Conservation (phyloP, 1,284 basidiomycete species). For the Termitomyces sp. region DNA sequence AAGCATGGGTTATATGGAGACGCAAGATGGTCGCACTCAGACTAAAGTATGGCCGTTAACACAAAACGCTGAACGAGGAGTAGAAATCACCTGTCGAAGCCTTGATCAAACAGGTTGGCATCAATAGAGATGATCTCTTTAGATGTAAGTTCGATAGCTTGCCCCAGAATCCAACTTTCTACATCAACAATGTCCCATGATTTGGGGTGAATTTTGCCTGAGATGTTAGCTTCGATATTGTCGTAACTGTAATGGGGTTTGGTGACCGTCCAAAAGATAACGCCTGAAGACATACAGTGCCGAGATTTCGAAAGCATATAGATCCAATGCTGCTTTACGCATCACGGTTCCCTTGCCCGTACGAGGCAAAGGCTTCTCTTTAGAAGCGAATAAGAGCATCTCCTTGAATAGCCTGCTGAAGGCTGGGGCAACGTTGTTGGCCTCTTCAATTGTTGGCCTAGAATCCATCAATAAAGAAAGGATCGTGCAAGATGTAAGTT, state of each 20-base stretch:
- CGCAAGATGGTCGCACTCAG: constrained; percentile 33
- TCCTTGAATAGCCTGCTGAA: constrained; percentile 40
- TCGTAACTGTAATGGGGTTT: background rate
- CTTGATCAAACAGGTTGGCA: background rate
- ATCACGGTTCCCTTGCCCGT: constrained; percentile 34
- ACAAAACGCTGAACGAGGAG: background rate
- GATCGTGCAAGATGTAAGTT: background rate
- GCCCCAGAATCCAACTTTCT: background rate
- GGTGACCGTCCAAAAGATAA: background rate
- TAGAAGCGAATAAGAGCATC: constrained; percentile 31
- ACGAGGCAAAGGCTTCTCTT: constrained; percentile 31
- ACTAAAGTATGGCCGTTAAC: constrained; percentile 16
- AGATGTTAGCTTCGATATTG: constrained; percentile 10
- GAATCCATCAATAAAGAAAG: background rate
- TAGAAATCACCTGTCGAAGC: background rate
- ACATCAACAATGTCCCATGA: background rate
- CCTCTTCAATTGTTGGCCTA: constrained; percentile 32
- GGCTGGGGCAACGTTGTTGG: constrained; percentile 33
- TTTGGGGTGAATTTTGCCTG: background rate
- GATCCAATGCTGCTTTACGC: constrained; percentile 30
- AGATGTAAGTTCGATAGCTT: background rate
- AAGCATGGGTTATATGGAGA: constrained; percentile 26
- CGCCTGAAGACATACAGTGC: constrained; percentile 20
- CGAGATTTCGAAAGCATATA: constrained; percentile 26
- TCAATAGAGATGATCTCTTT: background rate